phyloP scores from a whole-genome alignment of 2,329 filamentous ascomycete species.

The Aspergillus sp. region DNA sequence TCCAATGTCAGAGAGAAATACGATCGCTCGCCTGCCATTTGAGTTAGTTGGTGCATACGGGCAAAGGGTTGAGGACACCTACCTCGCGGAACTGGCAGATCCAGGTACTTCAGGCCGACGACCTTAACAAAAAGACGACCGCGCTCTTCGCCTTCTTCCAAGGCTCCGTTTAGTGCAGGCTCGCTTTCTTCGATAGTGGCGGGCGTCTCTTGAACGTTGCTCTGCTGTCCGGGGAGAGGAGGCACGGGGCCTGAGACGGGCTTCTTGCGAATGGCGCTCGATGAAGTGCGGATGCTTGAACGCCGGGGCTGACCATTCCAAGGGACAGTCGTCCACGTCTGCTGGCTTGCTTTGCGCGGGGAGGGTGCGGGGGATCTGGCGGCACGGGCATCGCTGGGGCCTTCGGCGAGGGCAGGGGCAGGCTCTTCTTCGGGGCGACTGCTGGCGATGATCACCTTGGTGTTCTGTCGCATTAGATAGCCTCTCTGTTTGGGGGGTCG shows the following conservation, averaged over 20 bases:
- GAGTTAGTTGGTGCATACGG: constrained; percentile 23
- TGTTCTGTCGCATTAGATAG: constrained; percentile 98
- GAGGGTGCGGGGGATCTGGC: constrained; percentile 66
- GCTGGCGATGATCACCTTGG: constrained; percentile 92
- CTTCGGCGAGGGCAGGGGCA: constrained; percentile 27
- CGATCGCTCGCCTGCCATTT: constrained; percentile 70
- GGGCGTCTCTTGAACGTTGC: constrained; percentile 65
- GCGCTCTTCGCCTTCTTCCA: constrained; percentile 79
- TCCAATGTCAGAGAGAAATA: constrained; percentile 98
- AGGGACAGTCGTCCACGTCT: constrained; percentile 94
- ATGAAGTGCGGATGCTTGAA: constrained; percentile 60
- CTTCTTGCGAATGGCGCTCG: constrained; percentile 61
- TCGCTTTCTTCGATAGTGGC: constrained; percentile 71
- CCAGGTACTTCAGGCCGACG: constrained; percentile 94
- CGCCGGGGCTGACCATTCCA: constrained; percentile 83
- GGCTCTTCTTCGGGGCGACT: constrained; percentile 62
- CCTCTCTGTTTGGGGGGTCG: constrained; percentile 75
- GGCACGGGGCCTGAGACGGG: constrained; percentile 66
- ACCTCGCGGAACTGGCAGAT: constrained; percentile 88
- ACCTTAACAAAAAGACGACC: constrained; percentile 97
- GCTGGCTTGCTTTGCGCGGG: constrained; percentile 75
- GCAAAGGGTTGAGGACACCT: constrained; percentile 40
- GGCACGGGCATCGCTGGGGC: constrained; percentile 37
- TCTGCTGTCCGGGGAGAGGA: constrained; percentile 83
- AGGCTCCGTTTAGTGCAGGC: constrained; percentile 55